Evolutionary conservation across 2,329 filamentous ascomycete species (phyloP).

Genomic region (Aspergillus intermedius): DNA sequence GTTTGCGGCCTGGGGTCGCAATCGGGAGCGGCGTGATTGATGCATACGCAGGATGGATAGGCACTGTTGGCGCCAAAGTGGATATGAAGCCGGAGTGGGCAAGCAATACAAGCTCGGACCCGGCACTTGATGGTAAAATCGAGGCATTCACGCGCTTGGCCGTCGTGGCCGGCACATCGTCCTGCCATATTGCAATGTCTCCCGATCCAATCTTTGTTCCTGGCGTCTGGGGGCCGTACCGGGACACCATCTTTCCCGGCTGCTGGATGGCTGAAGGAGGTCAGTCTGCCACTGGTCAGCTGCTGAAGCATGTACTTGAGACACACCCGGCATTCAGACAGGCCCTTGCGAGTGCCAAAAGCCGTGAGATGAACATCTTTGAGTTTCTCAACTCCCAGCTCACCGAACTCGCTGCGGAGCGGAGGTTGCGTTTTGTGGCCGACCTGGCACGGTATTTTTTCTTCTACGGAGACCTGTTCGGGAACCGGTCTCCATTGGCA

Average conservation of each 20-base stretch:
- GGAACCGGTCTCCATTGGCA: slow-evolving; percentile 85
- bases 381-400: slow-evolving; percentile 66
- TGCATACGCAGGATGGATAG: slow-evolving; percentile 93
- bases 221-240: slow-evolving; percentile 90
- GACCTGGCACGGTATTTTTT: slow-evolving; percentile 86
- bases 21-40: slow-evolving; percentile 93
- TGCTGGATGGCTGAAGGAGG: slow-evolving; percentile 95
- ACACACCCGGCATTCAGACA: slow-evolving; percentile 81
- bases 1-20: slow-evolving; percentile 75
- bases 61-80: slow-evolving; percentile 88
- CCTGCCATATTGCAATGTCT: slow-evolving; percentile 93
- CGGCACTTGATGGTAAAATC: slow-evolving; percentile 68
- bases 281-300: slow-evolving; percentile 85
- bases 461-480: slow-evolving; percentile 94
- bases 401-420: not conserved
- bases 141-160: slow-evolving; percentile 77
- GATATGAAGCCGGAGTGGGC: slow-evolving; percentile 49
- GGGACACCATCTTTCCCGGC: slow-evolving; percentile 77
- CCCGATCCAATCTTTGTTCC: slow-evolving; percentile 82
- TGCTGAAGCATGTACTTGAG: slow-evolving; percentile 83
- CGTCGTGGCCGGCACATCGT: slow-evolving; percentile 86
- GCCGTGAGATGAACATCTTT: slow-evolving; percentile 78
- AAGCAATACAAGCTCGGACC: slow-evolving; percentile 59
- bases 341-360: slow-evolving; percentile 66
- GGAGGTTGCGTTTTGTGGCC: slow-evolving; percentile 44